These are phyloP conservation scores for Arthrinium phaeospermum DNA, from an alignment of 2,329 filamentous ascomycete genomes.

Conservation along the genomic window DNA sequence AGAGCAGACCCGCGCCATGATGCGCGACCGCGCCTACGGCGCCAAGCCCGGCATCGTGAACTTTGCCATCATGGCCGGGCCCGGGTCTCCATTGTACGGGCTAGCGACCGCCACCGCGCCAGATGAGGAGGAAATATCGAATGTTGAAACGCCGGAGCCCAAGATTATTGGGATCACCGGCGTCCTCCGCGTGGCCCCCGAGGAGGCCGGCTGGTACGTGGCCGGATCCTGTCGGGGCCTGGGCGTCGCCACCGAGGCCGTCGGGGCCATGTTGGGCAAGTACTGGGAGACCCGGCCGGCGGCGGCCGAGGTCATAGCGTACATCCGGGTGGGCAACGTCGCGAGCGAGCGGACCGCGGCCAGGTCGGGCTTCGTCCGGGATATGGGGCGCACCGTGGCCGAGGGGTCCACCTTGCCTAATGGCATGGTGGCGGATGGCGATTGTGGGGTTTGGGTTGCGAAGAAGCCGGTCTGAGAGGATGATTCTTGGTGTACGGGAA, in stretches of 20 bases:
- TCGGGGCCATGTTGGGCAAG: background rate
- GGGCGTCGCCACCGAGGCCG: constrained; percentile 7
- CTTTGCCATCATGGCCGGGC: constrained; percentile 19
- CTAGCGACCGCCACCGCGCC: background rate
- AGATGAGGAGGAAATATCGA: background rate
- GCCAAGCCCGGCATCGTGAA: constrained; percentile 14
- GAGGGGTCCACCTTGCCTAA: constrained; percentile 2
- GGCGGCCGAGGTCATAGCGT: background rate
- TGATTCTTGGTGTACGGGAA: background rate
- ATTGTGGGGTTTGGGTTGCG: background rate
- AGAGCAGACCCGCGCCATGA: background rate
- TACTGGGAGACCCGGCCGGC: constrained; percentile 8
- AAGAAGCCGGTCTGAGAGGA: background rate
- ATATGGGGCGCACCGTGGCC: background rate
- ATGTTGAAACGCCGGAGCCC: background rate
- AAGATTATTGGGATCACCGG: constrained; percentile 9
- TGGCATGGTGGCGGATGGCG: background rate
- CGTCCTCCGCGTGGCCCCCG: constrained; percentile 9
- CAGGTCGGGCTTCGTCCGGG: background rate
- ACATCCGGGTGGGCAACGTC: background rate
- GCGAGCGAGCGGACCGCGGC: background rate
- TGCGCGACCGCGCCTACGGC: background rate
- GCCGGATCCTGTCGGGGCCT: background rate
- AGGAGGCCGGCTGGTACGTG: constrained; percentile 13
- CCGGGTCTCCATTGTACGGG: background rate